Evolutionary conservation across 2,329 filamentous ascomycete species (phyloP).

Genomic region (Ciborinia camelliae): DNA sequence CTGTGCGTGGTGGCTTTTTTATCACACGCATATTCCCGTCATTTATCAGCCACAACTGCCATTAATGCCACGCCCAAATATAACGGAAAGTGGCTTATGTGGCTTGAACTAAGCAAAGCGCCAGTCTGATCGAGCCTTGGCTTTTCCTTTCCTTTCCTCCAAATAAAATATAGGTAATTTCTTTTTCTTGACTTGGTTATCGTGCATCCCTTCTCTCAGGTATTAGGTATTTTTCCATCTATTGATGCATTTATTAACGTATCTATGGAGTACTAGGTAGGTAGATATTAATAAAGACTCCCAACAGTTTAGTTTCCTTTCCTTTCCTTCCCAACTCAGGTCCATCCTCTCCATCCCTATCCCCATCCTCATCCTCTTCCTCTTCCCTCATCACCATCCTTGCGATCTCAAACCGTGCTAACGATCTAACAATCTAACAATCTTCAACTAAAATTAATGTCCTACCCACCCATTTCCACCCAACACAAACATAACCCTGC

Average conservation of each 20-base stretch:
- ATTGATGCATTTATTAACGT: background rate
- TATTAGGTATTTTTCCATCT: background rate
- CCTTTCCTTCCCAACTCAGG: background rate
- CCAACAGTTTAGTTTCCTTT: too few relatives aligned
- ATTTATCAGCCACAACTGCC: slow-evolving; percentile 2
- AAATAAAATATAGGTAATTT: too few relatives aligned
- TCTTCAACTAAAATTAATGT: background rate
- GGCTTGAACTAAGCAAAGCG: background rate
- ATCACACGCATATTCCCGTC: slow-evolving; percentile 10
- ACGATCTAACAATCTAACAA: background rate
- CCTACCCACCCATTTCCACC: background rate
- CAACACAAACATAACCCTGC: background rate
- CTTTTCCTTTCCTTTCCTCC: too few relatives aligned
- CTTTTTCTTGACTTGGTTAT: background rate
- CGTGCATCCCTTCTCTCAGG: background rate
- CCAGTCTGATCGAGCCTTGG: background rate
- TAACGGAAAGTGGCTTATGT: slow-evolving; percentile 2
- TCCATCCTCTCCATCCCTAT: too few relatives aligned
- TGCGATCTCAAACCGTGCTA: background rate
- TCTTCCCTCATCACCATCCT: background rate
- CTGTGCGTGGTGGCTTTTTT: slow-evolving; percentile 1
- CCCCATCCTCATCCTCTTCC: background rate
- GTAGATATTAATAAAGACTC: too few relatives aligned
- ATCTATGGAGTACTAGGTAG: too few relatives aligned
- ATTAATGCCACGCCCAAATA: background rate